Evolutionary conservation across 441 rosid genomes (phyloP), one percentile per base, ranked within the genome.

Genomic region (Populus tomentosa): DNA sequence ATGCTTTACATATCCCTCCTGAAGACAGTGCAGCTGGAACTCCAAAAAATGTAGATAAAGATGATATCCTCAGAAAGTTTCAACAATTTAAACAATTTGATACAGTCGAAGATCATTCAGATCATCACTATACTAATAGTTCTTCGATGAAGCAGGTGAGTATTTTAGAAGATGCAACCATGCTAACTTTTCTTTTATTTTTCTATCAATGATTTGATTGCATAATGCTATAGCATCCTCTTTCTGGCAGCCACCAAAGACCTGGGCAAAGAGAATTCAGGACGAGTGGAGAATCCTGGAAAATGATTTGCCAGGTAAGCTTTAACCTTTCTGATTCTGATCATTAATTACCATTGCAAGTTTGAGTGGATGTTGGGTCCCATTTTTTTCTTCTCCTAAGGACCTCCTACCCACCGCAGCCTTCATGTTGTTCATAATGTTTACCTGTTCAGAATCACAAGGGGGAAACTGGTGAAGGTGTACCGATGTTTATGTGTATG

Each of bases 241-340:
- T 72, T 83, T 61, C 61, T 85, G 72, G 71, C 81, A 90, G 92
- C 84, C 88, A 18, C 63, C 90, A 4, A 90, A 87, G 81, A 86
- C 70, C 5, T 95, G 97, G 97, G 87, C 83, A 4, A 92, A 86
- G 84, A 91, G 84, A 86, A 91, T 93, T 77, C 95, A 89, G 84
- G 95, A 91, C 20, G 99, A 95, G 82, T 95, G 99, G 99, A 89
- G 69, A 84, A 91, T 88, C 72, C 90, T 95, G 75, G 91, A 90
- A 87, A 88, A 91, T 77, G 97, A 93, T 86, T 88, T 95, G 87
- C 98, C 99, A 69, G 98, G 99, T 93, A 63, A 36, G 77, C 78
- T 68, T 69, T 35, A 59, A 35, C 30, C 33, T 28, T 70, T 75
- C 8, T 50, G n/a, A 33, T 69, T 69, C 63, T 35, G 20, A 32